Evolutionary conservation across 257 asterid genomes (phyloP).

Genomic region (Penstemon davidsonii): DNA sequence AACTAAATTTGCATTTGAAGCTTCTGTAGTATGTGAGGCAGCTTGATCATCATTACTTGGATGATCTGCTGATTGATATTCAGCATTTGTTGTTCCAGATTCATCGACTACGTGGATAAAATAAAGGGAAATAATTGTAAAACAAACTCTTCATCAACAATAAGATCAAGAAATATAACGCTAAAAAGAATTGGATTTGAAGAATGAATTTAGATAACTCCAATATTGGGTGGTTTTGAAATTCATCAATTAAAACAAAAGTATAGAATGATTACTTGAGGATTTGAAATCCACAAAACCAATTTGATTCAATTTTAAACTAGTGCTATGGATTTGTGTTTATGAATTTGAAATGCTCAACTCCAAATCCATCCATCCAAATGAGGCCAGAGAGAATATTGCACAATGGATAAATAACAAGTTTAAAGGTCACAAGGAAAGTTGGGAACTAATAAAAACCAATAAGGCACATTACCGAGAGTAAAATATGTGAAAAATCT

Average conservation of each 20-base stretch:
- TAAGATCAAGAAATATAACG: not conserved
- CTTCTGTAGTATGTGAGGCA: slow-evolving; percentile 25
- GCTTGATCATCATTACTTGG: slow-evolving; percentile 17
- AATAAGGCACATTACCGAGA: not conserved
- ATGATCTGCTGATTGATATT: slow-evolving; percentile 22
- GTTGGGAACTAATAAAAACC: not conserved
- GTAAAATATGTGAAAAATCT: not conserved
- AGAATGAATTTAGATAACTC: too few relatives aligned
- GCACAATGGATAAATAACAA: not conserved
- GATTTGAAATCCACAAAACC: too few relatives aligned
- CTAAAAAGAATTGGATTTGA: too few relatives aligned
- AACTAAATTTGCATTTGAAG: slow-evolving; percentile 20
- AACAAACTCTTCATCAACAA: not conserved
- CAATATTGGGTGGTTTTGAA: too few relatives aligned
- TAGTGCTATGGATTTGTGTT: too few relatives aligned
- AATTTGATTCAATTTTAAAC: too few relatives aligned
- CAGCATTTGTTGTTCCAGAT: slow-evolving; percentile 28
- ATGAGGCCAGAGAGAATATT: not conserved
- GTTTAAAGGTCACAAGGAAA: not conserved
- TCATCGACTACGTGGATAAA: slow-evolving; percentile 42
- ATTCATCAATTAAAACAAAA: too few relatives aligned
- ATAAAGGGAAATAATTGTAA: not conserved
- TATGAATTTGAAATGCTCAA: too few relatives aligned
- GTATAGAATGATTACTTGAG: too few relatives aligned
- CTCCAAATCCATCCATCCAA: too few relatives aligned